These are phyloP conservation scores for Colletotrichum orbiculare DNA, from an alignment of 2,329 filamentous ascomycete species.

Conservation along the genomic window DNA sequence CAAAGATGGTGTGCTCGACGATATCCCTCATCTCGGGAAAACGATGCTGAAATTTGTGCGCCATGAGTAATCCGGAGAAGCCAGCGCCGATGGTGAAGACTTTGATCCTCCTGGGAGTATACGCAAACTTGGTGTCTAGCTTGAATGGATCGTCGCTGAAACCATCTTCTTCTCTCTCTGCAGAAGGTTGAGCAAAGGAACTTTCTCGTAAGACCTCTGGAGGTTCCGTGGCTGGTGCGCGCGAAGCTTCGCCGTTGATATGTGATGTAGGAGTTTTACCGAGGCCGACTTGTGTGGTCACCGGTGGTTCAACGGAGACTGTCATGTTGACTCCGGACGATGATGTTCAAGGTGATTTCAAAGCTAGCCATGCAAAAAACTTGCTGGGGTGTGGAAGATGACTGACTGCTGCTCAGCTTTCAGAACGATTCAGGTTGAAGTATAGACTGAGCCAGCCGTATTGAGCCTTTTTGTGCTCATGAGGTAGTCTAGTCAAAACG, in stretches of 20 bases:
- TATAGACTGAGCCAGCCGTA: too few relatives aligned
- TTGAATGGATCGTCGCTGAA: conserved; percentile 42
- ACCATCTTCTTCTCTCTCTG: conserved; percentile 18
- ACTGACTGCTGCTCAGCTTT: too few relatives aligned
- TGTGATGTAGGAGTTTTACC: neutral
- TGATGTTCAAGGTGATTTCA: neutral
- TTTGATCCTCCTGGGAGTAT: conserved; percentile 45
- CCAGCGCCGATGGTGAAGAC: conserved; percentile 49
- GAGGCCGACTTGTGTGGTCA: neutral
- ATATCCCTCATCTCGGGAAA: conserved; percentile 44
- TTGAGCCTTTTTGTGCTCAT: too few relatives aligned
- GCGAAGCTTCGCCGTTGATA: conserved; percentile 1
- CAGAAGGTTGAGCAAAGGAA: neutral
- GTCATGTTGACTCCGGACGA: conserved; percentile 20
- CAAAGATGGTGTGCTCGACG: conserved; percentile 43
- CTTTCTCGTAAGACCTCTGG: conserved; percentile 17
- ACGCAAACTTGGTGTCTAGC: conserved; percentile 42
- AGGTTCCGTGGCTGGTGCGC: conserved; percentile 15
- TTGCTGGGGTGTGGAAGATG: neutral
- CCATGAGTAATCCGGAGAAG: conserved; percentile 48
- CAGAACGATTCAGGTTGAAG: too few relatives aligned
- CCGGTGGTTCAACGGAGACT: conserved; percentile 21
- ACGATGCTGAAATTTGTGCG: conserved; percentile 48
- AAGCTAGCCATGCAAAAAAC: neutral
- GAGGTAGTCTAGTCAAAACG: too few relatives aligned